A percentile compares a stretch with the other conserved stretches of the same genome.
Evolutionary conservation across 345 rosid genomes (phyloP).

Genomic region (Gynandropsis gynandra): DNA sequence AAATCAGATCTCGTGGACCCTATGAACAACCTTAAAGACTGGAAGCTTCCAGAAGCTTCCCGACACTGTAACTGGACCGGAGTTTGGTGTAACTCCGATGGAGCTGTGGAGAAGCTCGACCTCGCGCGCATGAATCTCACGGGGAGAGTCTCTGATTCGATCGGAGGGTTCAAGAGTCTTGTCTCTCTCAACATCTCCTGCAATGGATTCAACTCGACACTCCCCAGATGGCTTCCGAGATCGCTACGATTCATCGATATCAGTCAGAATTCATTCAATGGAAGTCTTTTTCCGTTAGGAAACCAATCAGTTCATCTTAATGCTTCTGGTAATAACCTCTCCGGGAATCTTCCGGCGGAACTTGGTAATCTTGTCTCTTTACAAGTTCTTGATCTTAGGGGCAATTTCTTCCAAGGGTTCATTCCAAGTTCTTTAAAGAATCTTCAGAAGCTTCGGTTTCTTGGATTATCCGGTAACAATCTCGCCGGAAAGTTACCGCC

Average conservation of each 20-base stretch:
- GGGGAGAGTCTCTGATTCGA: slow-evolving; percentile 52
- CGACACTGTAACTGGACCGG: slow-evolving; percentile 86
- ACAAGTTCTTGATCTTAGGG: slow-evolving; percentile 76
- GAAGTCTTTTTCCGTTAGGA: slow-evolving; percentile 44
- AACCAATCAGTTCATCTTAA: slow-evolving; percentile 51
- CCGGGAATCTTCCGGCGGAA: slow-evolving; percentile 65
- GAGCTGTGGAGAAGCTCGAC: slow-evolving; percentile 64
- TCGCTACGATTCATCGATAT: slow-evolving; percentile 50
- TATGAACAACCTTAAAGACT: slow-evolving; percentile 47
- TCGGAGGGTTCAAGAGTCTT: slow-evolving; percentile 45
- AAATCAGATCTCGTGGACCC: slow-evolving; percentile 62
- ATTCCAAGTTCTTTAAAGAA: slow-evolving; percentile 58
- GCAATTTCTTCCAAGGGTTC: slow-evolving; percentile 73
- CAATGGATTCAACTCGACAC: slow-evolving; percentile 45
- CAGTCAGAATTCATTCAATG: slow-evolving; percentile 62
- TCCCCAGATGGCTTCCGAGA: slow-evolving; percentile 44
- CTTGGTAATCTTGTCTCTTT: slow-evolving; percentile 55
- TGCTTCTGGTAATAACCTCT: slow-evolving; percentile 80
- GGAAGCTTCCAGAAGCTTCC: slow-evolving; percentile 39
- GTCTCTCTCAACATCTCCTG: slow-evolving; percentile 63
- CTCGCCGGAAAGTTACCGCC: slow-evolving; percentile 67
- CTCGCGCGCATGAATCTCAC: slow-evolving; percentile 75
- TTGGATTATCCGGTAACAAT: slow-evolving; percentile 87
- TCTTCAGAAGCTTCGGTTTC: slow-evolving; percentile 65
- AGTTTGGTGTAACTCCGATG: slow-evolving; percentile 57